Percentiles rank a stretch among this genome's conserved stretches.
phyloP scores from a whole-genome alignment of 345 rosid species.

The Nephelium lappaceum region DNA sequence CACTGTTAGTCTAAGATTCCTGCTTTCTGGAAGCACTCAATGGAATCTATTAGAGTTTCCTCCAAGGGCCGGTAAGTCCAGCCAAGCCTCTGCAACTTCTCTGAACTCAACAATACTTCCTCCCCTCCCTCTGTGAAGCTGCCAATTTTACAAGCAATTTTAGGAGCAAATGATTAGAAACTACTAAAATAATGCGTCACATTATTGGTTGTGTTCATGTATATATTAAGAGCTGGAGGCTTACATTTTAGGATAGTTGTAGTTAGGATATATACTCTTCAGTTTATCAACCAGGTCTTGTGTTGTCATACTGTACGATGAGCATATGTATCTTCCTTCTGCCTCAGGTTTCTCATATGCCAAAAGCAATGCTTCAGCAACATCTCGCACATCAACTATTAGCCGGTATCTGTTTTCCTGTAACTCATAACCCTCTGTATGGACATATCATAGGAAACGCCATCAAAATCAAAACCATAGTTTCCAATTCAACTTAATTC shows the following conservation, averaged over 20 bases:
- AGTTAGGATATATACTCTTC: constrained; percentile 52
- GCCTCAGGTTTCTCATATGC: constrained; percentile 54
- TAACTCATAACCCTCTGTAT: constrained; percentile 46
- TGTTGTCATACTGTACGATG: constrained; percentile 26
- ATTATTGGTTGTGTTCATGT: background rate
- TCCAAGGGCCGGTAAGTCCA: constrained; percentile 61
- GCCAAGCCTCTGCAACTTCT: constrained; percentile 54
- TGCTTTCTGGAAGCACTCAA: constrained; percentile 49
- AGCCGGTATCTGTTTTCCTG: constrained; percentile 32
- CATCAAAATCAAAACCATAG: background rate
- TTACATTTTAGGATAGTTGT: constrained; percentile 56
- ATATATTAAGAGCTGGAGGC: background rate
- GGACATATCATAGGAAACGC: background rate
- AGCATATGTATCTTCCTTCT: constrained; percentile 59
- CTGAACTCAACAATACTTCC: constrained; percentile 22
- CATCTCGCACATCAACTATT: constrained; percentile 43
- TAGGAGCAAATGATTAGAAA: background rate
- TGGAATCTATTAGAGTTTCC: constrained; percentile 60
- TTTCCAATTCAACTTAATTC: too few species aligned
- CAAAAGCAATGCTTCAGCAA: constrained; percentile 45
- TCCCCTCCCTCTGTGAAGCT: background rate
- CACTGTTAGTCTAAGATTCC: constrained; percentile 42
- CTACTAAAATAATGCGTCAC: too few species aligned
- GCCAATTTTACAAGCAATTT: background rate
- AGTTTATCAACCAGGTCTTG: constrained; percentile 46